phyloP scores from a whole-genome alignment of 345 rosid genomes.

The Aurinia saxatilis region DNA sequence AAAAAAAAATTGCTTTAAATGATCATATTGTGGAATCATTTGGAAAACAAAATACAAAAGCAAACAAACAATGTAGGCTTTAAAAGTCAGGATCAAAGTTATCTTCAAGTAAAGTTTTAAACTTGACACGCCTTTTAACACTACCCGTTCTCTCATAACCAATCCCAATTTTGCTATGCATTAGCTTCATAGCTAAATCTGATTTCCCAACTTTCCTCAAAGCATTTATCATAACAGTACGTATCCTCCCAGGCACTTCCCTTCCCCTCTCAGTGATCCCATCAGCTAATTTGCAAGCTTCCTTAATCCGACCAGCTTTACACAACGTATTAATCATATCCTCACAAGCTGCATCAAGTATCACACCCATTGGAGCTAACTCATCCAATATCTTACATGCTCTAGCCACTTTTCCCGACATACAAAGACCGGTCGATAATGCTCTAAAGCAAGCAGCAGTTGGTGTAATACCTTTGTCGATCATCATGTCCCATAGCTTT shows the following conservation, averaged over 20 bases:
- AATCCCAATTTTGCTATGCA: constrained; percentile 85
- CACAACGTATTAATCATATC: constrained; percentile 69
- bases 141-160: constrained; percentile 79
- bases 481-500: constrained; percentile 75
- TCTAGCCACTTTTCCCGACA: constrained; percentile 81
- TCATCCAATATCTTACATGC: constrained; percentile 88
- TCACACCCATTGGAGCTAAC: constrained; percentile 74
- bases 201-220: constrained; percentile 80
- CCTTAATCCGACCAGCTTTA: constrained; percentile 68
- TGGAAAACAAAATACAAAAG: background rate
- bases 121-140: constrained; percentile 67
- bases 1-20: background rate
- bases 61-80: background rate
- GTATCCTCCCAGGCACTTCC: constrained; percentile 70
- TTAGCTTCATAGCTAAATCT: constrained; percentile 73
- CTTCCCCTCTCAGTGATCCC: constrained; percentile 78
- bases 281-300: constrained; percentile 85
- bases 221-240: constrained; percentile 73
- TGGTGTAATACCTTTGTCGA: constrained; percentile 81
- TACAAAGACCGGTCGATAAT: constrained; percentile 66
- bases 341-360: constrained; percentile 73
- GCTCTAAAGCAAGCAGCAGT: constrained; percentile 73
- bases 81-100: background rate
- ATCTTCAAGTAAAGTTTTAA: constrained; percentile 45
- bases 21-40: background rate